Base-by-base conservation (phyloP, 2,329 filamentous ascomycete species). In the Acarospora socialis region DNA sequence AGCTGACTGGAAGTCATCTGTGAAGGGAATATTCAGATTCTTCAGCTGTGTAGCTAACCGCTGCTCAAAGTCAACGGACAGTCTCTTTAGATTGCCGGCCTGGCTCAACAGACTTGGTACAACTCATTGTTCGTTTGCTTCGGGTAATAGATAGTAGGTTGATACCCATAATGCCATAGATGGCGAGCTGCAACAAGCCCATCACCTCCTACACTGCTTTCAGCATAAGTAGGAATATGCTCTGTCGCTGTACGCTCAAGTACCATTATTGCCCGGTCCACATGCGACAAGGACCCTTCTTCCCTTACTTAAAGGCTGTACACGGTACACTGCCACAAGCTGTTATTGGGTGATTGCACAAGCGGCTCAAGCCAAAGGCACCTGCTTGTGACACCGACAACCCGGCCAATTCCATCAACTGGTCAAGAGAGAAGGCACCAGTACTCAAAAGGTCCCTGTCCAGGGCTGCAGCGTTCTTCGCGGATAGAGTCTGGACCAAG, bases 351-450 rank as follows among this genome's bases (percentile, higher is more conserved):
- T 28, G 9, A 7, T 9, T 15, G 26, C 17, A 12, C 17, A 10
- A 31, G 17, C 8, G 18, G 17, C 12, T 19, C 5, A 16, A 28
- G 12, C 12, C 17, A 14, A 21, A 50, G 63, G 36, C 51, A 86
- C 83, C 75, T 30, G 80, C 84, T 64, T 95, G 84, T 8, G 87
- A 87, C 16, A 95, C 84, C 1, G 84, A 86, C 1, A 98, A 67
- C 0, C 90, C 90, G 25, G 90, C 90, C 5, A 98, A 63, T 53
- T 95, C 90, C 90, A 98, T 95, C 29, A 98, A 65, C 57, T 98
- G 90, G 51, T 95, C 90, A 34, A 98, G 70, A 7, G 83, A 92
- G 59, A 93, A 98, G 6, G 81, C 84, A 22, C 73, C 72, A 1
- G 76, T 73, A 7, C 72, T 70, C 86, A 98, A 95, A 40, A 98